Evolutionary conservation across 768 basidiomycete genomes (phyloP).

Genomic region (Mycena belliarum): DNA sequence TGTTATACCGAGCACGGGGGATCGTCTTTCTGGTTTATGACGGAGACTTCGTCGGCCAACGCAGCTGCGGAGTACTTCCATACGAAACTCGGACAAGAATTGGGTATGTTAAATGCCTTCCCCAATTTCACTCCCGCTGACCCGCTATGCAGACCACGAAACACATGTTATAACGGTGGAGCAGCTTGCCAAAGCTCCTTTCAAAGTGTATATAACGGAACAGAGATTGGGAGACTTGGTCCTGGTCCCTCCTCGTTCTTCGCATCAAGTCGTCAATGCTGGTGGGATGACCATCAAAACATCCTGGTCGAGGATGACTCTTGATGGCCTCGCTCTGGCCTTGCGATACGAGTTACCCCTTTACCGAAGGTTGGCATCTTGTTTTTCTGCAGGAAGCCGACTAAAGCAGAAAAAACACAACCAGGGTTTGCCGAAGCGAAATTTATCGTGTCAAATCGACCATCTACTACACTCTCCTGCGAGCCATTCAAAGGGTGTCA

Average conservation of each 20-base stretch:
- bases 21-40: constrained; percentile 89
- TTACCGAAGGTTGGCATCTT: constrained; percentile 62
- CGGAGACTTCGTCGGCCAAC: constrained; percentile 56
- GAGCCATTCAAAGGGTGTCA: constrained; percentile 16
- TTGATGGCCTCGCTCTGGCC: constrained; percentile 58
- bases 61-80: constrained; percentile 62
- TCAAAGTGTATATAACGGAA: constrained; percentile 67
- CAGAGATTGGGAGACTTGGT: constrained; percentile 80
- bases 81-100: constrained; percentile 43
- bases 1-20: constrained; percentile 73
- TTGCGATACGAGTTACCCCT: constrained; percentile 75
- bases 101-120: constrained; percentile 27
- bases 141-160: constrained; percentile 58
- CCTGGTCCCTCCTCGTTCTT: constrained; percentile 77
- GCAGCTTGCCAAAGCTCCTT: constrained; percentile 65
- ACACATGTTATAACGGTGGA: constrained; percentile 61
- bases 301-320: constrained; percentile 85
- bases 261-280: constrained; percentile 81
- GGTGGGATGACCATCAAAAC: constrained; percentile 84
- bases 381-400: not conserved
- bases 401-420: not conserved
- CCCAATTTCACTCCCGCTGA: not conserved
- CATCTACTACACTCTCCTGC: constrained; percentile 54
- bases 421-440: constrained; percentile 79
- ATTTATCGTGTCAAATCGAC: constrained; percentile 74